Percentiles rank a stretch among this genome's conserved stretches.
Evolutionary conservation across 2,329 filamentous ascomycete genomes (phyloP).

Genomic region (Lomentospora prolificans): DNA sequence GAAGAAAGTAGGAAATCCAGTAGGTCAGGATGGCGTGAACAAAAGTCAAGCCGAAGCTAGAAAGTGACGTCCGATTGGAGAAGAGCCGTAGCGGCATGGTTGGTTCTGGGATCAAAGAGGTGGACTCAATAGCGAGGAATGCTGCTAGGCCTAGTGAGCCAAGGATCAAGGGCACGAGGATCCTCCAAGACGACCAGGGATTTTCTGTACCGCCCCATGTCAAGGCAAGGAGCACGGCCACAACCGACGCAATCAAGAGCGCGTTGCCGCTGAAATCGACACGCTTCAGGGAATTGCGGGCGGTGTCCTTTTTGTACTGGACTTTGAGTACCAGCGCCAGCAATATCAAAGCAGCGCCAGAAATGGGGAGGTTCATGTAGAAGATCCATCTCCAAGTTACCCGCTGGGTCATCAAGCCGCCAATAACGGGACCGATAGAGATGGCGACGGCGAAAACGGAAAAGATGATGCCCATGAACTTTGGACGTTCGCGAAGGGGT

Average conservation of each 20-base stretch:
- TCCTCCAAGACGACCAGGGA: conserved; percentile 28
- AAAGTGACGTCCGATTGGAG: conserved; percentile 24
- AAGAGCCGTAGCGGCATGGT: conserved; percentile 12
- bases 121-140: conserved; percentile 13
- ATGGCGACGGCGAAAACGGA: conserved; percentile 24
- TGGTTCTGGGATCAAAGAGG: background rate
- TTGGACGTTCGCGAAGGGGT: conserved; percentile 34
- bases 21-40: conserved; percentile 21
- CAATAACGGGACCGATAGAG: conserved; percentile 23
- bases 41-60: conserved; percentile 24
- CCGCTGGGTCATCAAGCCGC: conserved; percentile 17
- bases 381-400: conserved; percentile 36
- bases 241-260: conserved; percentile 28
- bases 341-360: conserved; percentile 21
- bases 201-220: conserved; percentile 31
- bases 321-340: conserved; percentile 28
- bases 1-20: conserved; percentile 28
- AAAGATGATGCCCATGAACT: conserved; percentile 27
- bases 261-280: conserved; percentile 35
- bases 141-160: conserved; percentile 21
- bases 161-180: conserved; percentile 32
- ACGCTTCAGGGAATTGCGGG: conserved; percentile 19
- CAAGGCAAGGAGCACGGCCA: conserved; percentile 31
- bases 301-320: conserved; percentile 15
- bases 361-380: conserved; percentile 31